These are phyloP conservation scores for Citropsis articulata DNA, from an alignment of 345 rosid genomes.

Conservation along the genomic window DNA sequence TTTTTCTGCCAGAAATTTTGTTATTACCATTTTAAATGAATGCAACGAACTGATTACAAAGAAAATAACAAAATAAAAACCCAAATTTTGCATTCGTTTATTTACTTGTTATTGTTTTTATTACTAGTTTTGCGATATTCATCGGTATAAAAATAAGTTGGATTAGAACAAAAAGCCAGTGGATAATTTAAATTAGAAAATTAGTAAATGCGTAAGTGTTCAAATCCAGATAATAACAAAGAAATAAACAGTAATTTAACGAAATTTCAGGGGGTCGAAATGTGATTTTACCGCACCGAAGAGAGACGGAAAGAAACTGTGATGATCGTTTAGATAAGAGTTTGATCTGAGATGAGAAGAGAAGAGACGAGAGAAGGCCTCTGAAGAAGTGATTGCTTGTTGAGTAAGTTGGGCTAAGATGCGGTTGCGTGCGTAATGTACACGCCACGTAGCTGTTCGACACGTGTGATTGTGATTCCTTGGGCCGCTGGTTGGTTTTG, in stretches of 20 bases:
- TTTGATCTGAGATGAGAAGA: background rate
- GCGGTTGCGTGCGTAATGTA: background rate
- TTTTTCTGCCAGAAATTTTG: background rate
- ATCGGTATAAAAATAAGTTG: background rate
- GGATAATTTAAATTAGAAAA: background rate
- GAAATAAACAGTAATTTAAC: background rate
- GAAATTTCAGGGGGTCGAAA: background rate
- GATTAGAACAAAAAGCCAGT: background rate
- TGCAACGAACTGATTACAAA: background rate
- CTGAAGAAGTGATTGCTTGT: background rate
- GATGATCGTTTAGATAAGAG: background rate
- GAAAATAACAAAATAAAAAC: background rate
- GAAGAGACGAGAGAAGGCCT: background rate
- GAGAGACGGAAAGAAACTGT: background rate
- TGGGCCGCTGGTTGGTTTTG: background rate
- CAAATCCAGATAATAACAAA: background rate
- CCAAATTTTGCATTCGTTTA: background rate
- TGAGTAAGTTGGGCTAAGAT: background rate
- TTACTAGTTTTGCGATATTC: background rate
- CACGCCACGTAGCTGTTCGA: background rate
- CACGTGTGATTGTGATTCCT: background rate
- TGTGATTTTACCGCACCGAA: background rate
- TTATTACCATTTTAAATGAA: background rate
- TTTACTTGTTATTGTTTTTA: too few relatives aligned
- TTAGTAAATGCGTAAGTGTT: background rate